Evolutionary conservation across 2,329 filamentous ascomycete genomes (phyloP).

Genomic region (Hirsutella rhossiliensis): DNA sequence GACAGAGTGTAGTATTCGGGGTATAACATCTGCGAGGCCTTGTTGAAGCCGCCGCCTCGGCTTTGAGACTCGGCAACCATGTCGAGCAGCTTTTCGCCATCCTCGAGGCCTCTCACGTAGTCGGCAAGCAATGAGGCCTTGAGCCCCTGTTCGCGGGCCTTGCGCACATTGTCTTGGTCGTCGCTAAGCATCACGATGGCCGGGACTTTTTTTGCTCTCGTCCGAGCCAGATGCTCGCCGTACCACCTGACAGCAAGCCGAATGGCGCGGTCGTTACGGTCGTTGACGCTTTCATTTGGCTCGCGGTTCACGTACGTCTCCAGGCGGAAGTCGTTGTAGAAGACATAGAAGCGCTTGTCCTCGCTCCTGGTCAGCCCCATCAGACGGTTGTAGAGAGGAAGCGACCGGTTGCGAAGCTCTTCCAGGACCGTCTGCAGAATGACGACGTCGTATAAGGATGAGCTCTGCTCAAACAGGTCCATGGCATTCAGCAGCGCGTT

Average conservation of each 20-base stretch:
- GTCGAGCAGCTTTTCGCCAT: slow-evolving; percentile 76
- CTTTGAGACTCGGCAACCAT: slow-evolving; percentile 80
- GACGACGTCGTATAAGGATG: slow-evolving; percentile 92
- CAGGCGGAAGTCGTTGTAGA: slow-evolving; percentile 94
- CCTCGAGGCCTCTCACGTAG: slow-evolving; percentile 75
- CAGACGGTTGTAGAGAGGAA: slow-evolving; percentile 90
- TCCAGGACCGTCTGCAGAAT: slow-evolving; percentile 93
- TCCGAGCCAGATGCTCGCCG: slow-evolving; percentile 60
- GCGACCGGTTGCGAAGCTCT: slow-evolving; percentile 83
- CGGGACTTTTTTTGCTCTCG: slow-evolving; percentile 50
- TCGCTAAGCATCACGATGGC: slow-evolving; percentile 89
- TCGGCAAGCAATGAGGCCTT: slow-evolving; percentile 55
- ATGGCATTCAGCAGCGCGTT: slow-evolving; percentile 92
- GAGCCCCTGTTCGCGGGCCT: slow-evolving; percentile 67
- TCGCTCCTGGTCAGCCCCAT: slow-evolving; percentile 87
- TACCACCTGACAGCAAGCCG: slow-evolving; percentile 86
- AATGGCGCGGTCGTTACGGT: slow-evolving; percentile 89
- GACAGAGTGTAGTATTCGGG: slow-evolving; percentile 82
- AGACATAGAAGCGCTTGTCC: slow-evolving; percentile 95
- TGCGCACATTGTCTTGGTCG: slow-evolving; percentile 75
- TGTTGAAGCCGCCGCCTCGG: slow-evolving; percentile 50
- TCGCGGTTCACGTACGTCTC: slow-evolving; percentile 77
- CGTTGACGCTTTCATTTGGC: slow-evolving; percentile 79
- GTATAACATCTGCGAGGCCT: slow-evolving; percentile 61
- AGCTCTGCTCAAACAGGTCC: slow-evolving; percentile 90